phyloP scores from a whole-genome alignment of 179 eudicot genomes.

The Patellifolia procumbens region DNA sequence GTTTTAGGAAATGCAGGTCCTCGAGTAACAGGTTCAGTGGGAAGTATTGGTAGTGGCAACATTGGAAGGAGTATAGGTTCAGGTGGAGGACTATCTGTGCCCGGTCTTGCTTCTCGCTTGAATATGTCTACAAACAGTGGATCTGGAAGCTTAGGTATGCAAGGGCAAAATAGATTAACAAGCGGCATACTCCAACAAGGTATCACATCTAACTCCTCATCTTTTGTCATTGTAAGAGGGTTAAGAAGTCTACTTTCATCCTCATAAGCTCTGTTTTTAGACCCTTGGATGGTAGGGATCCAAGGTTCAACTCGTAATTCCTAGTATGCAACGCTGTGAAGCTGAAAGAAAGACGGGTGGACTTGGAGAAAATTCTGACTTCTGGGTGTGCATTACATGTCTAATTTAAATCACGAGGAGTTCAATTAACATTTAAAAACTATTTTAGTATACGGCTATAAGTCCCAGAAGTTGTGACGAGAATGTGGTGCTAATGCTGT shows the following conservation, averaged over 20 bases:
- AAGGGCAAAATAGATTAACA: conserved; percentile 79
- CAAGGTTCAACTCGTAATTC: background rate
- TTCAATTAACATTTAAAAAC: background rate
- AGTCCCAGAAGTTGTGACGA: background rate
- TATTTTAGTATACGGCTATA: background rate
- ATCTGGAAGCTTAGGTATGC: conserved; percentile 77
- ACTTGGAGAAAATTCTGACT: background rate
- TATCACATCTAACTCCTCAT: conserved; percentile 27
- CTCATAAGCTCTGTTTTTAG: background rate
- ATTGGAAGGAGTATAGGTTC: conserved; percentile 81
- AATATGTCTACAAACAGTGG: conserved; percentile 77
- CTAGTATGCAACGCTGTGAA: background rate
- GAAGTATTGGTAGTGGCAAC: conserved; percentile 79
- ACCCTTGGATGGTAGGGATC: background rate
- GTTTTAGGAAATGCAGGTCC: conserved; percentile 81
- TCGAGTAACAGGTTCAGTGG: conserved; percentile 79
- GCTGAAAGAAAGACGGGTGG: background rate
- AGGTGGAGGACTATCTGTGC: conserved; percentile 84
- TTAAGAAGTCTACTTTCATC: background rate
- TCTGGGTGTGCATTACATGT: background rate
- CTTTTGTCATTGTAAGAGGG: background rate
- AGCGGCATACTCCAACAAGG: conserved; percentile 95
- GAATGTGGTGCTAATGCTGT: background rate
- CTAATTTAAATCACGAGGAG: background rate
- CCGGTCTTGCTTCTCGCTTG: conserved; percentile 85